Evolutionary conservation across 257 asterid genomes (phyloP), one percentile per base, ranked within the genome.

Genomic region (Dorcoceras hygrometricum): DNA sequence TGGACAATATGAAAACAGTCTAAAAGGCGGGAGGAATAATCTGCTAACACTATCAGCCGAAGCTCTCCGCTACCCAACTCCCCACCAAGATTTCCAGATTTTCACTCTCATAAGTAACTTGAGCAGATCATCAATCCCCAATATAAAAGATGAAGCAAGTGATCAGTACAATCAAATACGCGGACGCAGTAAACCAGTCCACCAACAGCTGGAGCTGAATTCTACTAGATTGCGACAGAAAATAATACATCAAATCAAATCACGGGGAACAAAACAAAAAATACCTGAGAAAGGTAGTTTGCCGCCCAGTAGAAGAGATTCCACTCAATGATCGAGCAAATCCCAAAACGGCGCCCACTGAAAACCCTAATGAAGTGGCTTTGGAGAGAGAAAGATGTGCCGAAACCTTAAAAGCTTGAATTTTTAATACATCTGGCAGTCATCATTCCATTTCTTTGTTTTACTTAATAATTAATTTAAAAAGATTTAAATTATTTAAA

Each of bases 331-430:
- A 72, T 75, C 79, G 67, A 29, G 60, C 59, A 16, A 63, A 71
- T 73, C 59, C 77, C 67, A 68, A 71, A 71, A 75, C 78, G 78
- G 78, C 78, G 82, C 75, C 50, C 68, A 22, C 32, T 22, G 69
- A 50, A 77, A 80, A 74, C 85, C 85, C 74, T 76, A 76, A 39
- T 60, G 57, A 68, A 60, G 77, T 43, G 76, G 26, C 36, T 29
- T 16, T 50, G 8, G 72, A 76, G 77, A 70, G 79, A 66, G 77
- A 71, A 23, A 36, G 48, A 16, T 10, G 16, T 10, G 48, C 18
- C 11, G 48, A 36, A 36, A 36, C 48, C 48, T 36, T 36, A 36
- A 36, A 10, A 36, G 48, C 48, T 36, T 36, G 11, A 36, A 11
- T 32, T n/a, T n/a, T n/a, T 32, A 32, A 36, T 11, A 36, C 48